Conservation (phyloP, 2,329 filamentous ascomycete species). For the Fusarium sp. region DNA sequence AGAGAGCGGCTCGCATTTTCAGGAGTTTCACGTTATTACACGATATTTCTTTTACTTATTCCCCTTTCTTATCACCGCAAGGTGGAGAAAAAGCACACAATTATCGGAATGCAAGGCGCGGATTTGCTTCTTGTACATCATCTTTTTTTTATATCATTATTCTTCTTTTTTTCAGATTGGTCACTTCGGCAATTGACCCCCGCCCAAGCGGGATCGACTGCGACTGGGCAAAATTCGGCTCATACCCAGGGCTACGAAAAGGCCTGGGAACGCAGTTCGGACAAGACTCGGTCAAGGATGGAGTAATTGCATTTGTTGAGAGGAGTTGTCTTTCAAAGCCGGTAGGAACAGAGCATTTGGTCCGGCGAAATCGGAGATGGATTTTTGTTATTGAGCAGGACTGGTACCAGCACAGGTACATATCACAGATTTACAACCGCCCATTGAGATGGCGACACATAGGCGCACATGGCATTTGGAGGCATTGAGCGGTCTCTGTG, state of each 20-base stretch:
- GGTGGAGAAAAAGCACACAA: constrained; percentile 39
- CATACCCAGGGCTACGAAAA: constrained; percentile 37
- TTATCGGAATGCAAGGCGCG: constrained; percentile 34
- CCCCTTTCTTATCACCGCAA: constrained; percentile 36
- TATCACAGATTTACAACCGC: constrained; percentile 30
- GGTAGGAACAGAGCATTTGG: constrained; percentile 20
- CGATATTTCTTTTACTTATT: constrained; percentile 35
- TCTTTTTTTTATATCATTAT: constrained; percentile 5
- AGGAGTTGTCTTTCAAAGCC: constrained; percentile 23
- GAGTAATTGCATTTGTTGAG: constrained; percentile 43
- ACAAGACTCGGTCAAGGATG: constrained; percentile 31
- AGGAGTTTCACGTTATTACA: constrained; percentile 43
- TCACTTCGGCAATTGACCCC: constrained; percentile 29
- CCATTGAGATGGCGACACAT: constrained; percentile 28
- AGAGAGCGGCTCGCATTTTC: constrained; percentile 47
- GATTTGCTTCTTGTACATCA: constrained; percentile 40
- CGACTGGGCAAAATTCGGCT: constrained; percentile 35
- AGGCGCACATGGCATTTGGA: constrained; percentile 32
- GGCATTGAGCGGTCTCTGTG: constrained; percentile 41
- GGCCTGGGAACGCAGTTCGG: constrained; percentile 18
- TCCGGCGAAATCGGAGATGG: constrained; percentile 21
- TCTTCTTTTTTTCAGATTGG: constrained; percentile 18
- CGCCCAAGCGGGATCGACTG: constrained; percentile 28
- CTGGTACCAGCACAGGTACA: constrained; percentile 20
- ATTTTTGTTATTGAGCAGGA: constrained; percentile 17